A percentile compares a stretch with the other conserved stretches of the same genome.
These are phyloP conservation scores for Vicia villosa DNA, from an alignment of 306 rosid genomes.

Conservation along the genomic window DNA sequence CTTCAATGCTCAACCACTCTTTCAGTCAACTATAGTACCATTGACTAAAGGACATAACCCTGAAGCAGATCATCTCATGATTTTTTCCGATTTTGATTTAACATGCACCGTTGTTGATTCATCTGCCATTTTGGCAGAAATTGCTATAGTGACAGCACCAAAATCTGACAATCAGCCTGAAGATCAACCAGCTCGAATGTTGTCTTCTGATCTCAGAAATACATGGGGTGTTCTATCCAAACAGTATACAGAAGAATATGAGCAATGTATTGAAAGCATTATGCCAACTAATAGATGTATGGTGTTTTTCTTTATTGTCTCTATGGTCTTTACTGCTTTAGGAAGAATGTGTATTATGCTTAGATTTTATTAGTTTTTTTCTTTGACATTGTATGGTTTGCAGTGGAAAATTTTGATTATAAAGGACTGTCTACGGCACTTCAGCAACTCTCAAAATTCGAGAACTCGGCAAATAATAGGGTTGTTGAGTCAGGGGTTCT, in stretches of 20 bases:
- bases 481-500: slow-evolving; percentile 89
- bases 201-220: slow-evolving; percentile 79
- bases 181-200: slow-evolving; percentile 64
- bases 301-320: slow-evolving; percentile 33
- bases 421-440: slow-evolving; percentile 64
- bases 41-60: slow-evolving; percentile 71
- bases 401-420: slow-evolving; percentile 64
- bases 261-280: slow-evolving; percentile 84
- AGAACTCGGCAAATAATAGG: slow-evolving; percentile 82
- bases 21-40: slow-evolving; percentile 85
- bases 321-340: slow-evolving; percentile 23
- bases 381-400: slow-evolving; percentile 42
- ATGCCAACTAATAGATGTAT: slow-evolving; percentile 65
- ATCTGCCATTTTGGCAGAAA: slow-evolving; percentile 95
- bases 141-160: slow-evolving; percentile 87
- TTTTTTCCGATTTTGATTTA: slow-evolving; percentile 96
- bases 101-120: slow-evolving; percentile 95
- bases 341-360: slow-evolving; percentile 29
- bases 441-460: slow-evolving; percentile 82
- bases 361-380: slow-evolving; percentile 36
- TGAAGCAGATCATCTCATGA: slow-evolving; percentile 58
- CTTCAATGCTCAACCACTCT: slow-evolving; percentile 78
- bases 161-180: slow-evolving; percentile 76
- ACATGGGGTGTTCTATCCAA: slow-evolving; percentile 78
- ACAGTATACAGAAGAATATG: slow-evolving; percentile 91